A percentile compares a stretch with the other conserved stretches of the same genome.
phyloP scores from a whole-genome alignment of 1,139 yeast species.

The Hyphopichia burtonii region DNA sequence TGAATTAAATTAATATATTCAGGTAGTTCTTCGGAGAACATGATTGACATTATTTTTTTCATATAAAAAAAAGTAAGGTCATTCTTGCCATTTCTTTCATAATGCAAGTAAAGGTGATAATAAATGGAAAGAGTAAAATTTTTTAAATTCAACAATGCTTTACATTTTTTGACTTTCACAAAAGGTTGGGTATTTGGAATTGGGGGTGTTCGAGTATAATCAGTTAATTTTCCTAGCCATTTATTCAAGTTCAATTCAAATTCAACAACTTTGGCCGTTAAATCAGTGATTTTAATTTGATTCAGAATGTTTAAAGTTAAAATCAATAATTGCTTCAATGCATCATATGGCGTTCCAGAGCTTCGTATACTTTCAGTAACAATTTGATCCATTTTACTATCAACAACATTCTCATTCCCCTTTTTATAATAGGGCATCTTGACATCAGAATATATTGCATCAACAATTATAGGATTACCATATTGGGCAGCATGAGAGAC shows the following conservation, averaged over 20 bases:
- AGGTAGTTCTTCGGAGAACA: slow-evolving; percentile 29
- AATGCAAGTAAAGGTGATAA: slow-evolving; percentile 30
- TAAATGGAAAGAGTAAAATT: slow-evolving; percentile 24
- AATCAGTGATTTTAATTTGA: slow-evolving; percentile 16
- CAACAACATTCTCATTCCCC: slow-evolving; percentile 27
- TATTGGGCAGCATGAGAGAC: slow-evolving; percentile 29
- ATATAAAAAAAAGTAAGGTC: slow-evolving; percentile 28
- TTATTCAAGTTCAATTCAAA: slow-evolving; percentile 27
- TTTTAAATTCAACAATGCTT: slow-evolving; percentile 30
- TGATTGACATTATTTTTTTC: slow-evolving; percentile 24
- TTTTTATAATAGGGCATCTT: slow-evolving; percentile 25
- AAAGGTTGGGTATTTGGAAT: slow-evolving; percentile 25
- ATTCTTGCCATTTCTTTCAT: slow-evolving; percentile 20
- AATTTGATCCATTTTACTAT: slow-evolving; percentile 27
- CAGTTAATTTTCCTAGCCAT: slow-evolving; percentile 20
- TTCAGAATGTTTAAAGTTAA: slow-evolving; percentile 21
- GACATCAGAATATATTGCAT: slow-evolving; percentile 33
- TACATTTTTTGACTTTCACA: slow-evolving; percentile 31
- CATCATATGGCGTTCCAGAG: slow-evolving; percentile 23
- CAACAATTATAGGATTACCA: slow-evolving; percentile 39
- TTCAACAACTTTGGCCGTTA: slow-evolving; percentile 23
- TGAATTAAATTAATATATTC: slow-evolving; percentile 25
- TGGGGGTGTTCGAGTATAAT: slow-evolving; percentile 25
- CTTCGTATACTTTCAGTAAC: slow-evolving; percentile 21
- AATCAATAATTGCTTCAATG: slow-evolving; percentile 22